Evolutionary conservation across 768 basidiomycete genomes (phyloP), one percentile per base, ranked within the genome.

Genomic region (Sistotremastrum suecicum): DNA sequence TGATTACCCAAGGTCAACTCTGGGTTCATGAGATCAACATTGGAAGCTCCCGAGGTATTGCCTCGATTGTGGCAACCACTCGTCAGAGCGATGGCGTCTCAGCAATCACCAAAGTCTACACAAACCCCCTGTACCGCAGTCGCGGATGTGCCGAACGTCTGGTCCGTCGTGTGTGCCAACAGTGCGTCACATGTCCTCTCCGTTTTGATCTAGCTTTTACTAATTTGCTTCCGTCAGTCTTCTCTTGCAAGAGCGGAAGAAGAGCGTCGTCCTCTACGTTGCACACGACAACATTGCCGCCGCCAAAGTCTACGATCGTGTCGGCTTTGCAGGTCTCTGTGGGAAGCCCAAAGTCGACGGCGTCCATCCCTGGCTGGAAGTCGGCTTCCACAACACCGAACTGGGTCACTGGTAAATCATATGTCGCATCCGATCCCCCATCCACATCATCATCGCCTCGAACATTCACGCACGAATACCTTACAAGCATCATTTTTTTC

Each of bases 101-200:
- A 2, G 72, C 78, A 0, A 75, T 87, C 39, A 79, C 79, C 36
- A 86, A 87, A 57, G 83, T 86, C 0, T 80, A 66, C 55, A 86
- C 84, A 0, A 63, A 68, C 41, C 64, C 72, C 0, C 35, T 52
- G 2, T 79, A 72, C 68, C 66, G 78, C 39, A 57, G 69, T 0
- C 61, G 56, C 1, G 72, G 77, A 3, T 80, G 71, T 51, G 84
- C 84, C 0, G 74, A 74, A 54, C 66, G 71, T 5, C 70, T 87
- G 11, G 70, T 80, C 1, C 67, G 75, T 4, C 62, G 64, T 10
- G 79, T 83, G 28, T 75, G 72, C 52, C 60, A 66, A 50, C 58
- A 72, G 72, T 80, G 55, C 52, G 74, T 67, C 4, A 10, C 30
- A 20, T 33, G 28, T 12, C 28, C 32, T 12, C 4, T 46, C 10